Evolutionary conservation across 306 rosid species (phyloP).

Genomic region (Inga leiocalycina): DNA sequence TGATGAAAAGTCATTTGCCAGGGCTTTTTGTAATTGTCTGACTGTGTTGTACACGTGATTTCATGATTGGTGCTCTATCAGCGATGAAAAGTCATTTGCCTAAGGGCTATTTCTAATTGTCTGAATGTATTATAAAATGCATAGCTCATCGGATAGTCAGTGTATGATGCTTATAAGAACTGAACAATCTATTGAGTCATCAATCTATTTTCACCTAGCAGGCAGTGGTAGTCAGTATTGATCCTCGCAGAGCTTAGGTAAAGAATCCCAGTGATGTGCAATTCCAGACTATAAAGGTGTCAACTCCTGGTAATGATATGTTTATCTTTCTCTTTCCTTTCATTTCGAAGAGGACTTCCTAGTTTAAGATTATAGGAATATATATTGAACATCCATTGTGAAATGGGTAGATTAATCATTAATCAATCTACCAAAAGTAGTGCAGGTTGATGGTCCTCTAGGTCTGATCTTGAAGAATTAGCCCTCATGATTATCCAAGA

Average conservation of each 20-base stretch:
- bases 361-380: not conserved
- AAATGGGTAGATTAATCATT: not conserved
- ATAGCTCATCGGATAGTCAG: not conserved
- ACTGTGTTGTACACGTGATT: not conserved
- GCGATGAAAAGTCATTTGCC: conserved; percentile 14
- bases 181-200: not conserved
- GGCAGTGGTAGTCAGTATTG: conserved; percentile 98
- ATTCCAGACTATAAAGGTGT: conserved; percentile 60
- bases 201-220: conserved; percentile 40
- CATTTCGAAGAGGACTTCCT: not conserved
- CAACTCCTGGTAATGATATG: conserved; percentile 60
- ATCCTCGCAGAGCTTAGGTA: conserved; percentile 81
- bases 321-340: conserved; percentile 11
- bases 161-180: conserved; percentile 13
- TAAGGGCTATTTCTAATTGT: not conserved
- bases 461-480: not conserved
- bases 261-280: conserved; percentile 72
- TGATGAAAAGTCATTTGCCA: too few relatives aligned
- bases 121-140: conserved; percentile 18
- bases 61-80: not conserved
- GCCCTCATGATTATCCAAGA: not conserved
- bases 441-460: not conserved
- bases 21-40: too few relatives aligned
- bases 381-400: conserved; percentile 4
- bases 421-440: not conserved